These are phyloP conservation scores for Cerioporus squamosus DNA, from an alignment of 1,284 basidiomycete genomes.

Conservation along the genomic window DNA sequence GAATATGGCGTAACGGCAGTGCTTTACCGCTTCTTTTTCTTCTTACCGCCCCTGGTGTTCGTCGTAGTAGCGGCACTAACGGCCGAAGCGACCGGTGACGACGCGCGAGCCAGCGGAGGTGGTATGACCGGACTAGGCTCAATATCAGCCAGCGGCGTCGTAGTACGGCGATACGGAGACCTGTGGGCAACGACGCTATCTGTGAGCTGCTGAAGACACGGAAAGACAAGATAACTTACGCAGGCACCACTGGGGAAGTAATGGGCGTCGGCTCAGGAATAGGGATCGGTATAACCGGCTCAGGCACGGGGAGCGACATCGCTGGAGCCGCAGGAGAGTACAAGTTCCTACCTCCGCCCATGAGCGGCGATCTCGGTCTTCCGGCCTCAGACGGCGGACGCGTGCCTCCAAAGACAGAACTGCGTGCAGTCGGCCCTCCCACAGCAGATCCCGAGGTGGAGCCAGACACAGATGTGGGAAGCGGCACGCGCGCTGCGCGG, in stretches of 20 bases:
- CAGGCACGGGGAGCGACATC: conserved; percentile 1
- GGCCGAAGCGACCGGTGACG: conserved; percentile 20
- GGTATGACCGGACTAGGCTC: conserved; percentile 12
- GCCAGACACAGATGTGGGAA: conserved; percentile 21
- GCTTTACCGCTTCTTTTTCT: conserved; percentile 25
- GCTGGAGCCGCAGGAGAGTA: conserved; percentile 11
- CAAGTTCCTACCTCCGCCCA: conserved; percentile 17
- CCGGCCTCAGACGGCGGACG: conserved; percentile 15
- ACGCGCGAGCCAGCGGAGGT: conserved; percentile 12
- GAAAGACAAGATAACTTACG: conserved; percentile 6
- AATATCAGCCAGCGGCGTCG: conserved; percentile 11
- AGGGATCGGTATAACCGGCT: conserved; percentile 18
- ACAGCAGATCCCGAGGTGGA: conserved; percentile 14
- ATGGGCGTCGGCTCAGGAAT: conserved; percentile 18
- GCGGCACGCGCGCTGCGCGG: conserved; percentile 26
- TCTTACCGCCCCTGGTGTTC: conserved; percentile 23
- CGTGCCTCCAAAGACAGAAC: conserved; percentile 16
- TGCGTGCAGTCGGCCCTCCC: conserved; percentile 15
- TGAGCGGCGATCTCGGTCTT: conserved; percentile 23
- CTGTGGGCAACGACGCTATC: neutral
- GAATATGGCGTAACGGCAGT: too few species aligned
- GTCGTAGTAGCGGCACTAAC: conserved; percentile 14
- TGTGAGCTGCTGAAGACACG: neutral
- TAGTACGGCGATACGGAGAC: conserved; percentile 11
- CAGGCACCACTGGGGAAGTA: conserved; percentile 13